phyloP scores from a whole-genome alignment of 1,139 yeast species.

The Suhomyces anneliseae region DNA sequence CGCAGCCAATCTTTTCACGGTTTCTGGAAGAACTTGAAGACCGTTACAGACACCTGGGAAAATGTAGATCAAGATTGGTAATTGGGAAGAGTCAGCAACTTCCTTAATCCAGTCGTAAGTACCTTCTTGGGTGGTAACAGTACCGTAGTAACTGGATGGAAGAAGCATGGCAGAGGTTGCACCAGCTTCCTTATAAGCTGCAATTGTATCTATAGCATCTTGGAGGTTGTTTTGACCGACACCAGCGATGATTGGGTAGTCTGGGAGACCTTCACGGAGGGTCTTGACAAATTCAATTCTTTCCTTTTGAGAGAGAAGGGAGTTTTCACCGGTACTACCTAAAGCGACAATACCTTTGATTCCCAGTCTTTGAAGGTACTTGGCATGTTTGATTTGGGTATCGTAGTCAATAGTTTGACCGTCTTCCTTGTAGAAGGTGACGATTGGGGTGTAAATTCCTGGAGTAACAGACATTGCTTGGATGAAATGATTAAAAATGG shows the following conservation, averaged over 20 bases:
- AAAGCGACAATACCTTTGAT: constrained; percentile 34
- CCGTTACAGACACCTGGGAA: constrained; percentile 51
- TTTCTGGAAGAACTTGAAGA: constrained; percentile 29
- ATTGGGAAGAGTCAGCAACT: constrained; percentile 43
- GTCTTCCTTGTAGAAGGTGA: constrained; percentile 37
- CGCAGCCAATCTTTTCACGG: constrained; percentile 29
- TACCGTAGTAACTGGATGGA: constrained; percentile 49
- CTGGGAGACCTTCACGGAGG: constrained; percentile 37
- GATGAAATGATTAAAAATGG: not conserved
- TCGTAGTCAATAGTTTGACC: constrained; percentile 29
- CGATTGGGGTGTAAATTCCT: constrained; percentile 37
- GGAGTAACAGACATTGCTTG: constrained; percentile 8
- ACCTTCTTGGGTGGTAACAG: constrained; percentile 40
- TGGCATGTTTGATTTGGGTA: constrained; percentile 37
- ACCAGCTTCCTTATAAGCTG: constrained; percentile 39
- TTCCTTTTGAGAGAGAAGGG: constrained; percentile 45
- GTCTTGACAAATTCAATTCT: constrained; percentile 32
- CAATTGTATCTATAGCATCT: constrained; percentile 40
- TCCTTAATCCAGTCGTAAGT: constrained; percentile 42
- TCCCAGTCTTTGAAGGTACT: constrained; percentile 30
- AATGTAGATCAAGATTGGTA: constrained; percentile 50
- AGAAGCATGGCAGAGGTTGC: constrained; percentile 46
- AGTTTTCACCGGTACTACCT: constrained; percentile 49
- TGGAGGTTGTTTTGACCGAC: constrained; percentile 41
- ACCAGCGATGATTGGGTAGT: constrained; percentile 45